Base-by-base conservation (phyloP, 129 eudicot genomes). In the Flaveria trinervia region DNA sequence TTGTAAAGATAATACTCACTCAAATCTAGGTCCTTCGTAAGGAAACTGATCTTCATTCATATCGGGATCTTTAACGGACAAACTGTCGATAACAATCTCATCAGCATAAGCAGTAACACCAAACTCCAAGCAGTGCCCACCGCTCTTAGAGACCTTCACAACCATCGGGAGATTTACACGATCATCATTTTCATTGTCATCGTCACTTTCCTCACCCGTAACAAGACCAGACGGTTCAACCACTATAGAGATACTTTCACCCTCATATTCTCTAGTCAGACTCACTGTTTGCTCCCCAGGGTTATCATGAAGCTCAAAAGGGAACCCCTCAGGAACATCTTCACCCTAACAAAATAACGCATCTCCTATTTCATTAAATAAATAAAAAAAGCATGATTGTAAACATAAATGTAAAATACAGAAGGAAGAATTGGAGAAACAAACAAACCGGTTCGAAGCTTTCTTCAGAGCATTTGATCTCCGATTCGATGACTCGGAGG, bases 1-100 rank as follows among this genome's bases (percentile, higher is more conserved):
- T 33, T 33, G 3, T 28, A 65, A 48, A 23, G 20, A 44, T 0
- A 45, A 48, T 11, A 87, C 99, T 89, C 68, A 95, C 99, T 76
- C 71, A 65, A 91, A 95, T 54, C 88, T 86, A 2, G 96, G 97
- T 74, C 97, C 97, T 67, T 95, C 96, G 15, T 95, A 95, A 12
- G 96, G 89, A 68, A 88, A 81, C 50, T 84, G 84, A 45, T 94
- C 99, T 16, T 94, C 97, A 43, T 86, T 2, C 85, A 9, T 75
- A 15, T 89, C 83, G 12, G 97, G 89, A 67, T 91, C 85, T 75
- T 84, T 91, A 1, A 94, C 83, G 0, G 92, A 79, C 67, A 91
- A 83, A 80, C 82, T 82, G 61, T 91, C 93, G 6, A 95, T 91
- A 0, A 74, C 73, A 44, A 95, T 81, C 82, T 89, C 96, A 82